phyloP scores from a whole-genome alignment of 2,329 filamentous ascomycete genomes.

The Trichothecium sympodiale region DNA sequence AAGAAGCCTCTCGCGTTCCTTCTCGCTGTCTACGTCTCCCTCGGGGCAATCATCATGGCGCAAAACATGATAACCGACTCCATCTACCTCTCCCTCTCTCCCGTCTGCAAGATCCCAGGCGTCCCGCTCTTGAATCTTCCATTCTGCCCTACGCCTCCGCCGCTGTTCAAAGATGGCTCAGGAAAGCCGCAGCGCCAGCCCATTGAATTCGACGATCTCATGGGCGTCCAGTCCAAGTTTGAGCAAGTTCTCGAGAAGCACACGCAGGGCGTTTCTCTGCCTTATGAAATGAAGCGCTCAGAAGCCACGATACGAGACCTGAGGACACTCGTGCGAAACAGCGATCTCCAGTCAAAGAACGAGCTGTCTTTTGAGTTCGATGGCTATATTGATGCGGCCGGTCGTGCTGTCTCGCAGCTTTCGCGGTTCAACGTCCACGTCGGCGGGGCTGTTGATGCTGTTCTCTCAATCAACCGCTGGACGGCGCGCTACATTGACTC shows the following conservation, averaged over 20 bases:
- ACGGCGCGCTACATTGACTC: constrained; percentile 58
- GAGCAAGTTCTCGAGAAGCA: constrained; percentile 63
- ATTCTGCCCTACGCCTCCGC: constrained; percentile 38
- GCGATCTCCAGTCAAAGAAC: constrained; percentile 53
- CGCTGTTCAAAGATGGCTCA: constrained; percentile 3
- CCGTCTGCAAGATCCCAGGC: constrained; percentile 60
- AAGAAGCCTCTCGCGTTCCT: constrained; percentile 54
- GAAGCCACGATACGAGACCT: constrained; percentile 66
- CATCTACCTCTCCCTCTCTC: constrained; percentile 50
- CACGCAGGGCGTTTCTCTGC: constrained; percentile 54
- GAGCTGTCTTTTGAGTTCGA: constrained; percentile 68
- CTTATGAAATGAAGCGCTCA: constrained; percentile 68
- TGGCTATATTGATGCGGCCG: constrained; percentile 60
- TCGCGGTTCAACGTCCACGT: constrained; percentile 69
- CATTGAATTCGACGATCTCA: constrained; percentile 64
- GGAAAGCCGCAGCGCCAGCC: constrained; percentile 15
- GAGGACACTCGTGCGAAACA: constrained; percentile 60
- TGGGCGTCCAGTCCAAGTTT: constrained; percentile 64
- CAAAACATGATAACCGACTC: constrained; percentile 53
- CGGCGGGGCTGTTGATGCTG: constrained; percentile 60
- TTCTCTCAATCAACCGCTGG: constrained; percentile 67
- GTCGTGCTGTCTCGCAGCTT: constrained; percentile 53
- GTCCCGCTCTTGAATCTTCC: constrained; percentile 48
- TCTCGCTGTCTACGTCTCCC: constrained; percentile 49
- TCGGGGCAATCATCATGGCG: constrained; percentile 46